A percentile compares a stretch with the other conserved stretches of the same genome.
Evolutionary conservation across 75 land plant genomes (phyloP).

Genomic region (Isoetes taiwanensis): DNA sequence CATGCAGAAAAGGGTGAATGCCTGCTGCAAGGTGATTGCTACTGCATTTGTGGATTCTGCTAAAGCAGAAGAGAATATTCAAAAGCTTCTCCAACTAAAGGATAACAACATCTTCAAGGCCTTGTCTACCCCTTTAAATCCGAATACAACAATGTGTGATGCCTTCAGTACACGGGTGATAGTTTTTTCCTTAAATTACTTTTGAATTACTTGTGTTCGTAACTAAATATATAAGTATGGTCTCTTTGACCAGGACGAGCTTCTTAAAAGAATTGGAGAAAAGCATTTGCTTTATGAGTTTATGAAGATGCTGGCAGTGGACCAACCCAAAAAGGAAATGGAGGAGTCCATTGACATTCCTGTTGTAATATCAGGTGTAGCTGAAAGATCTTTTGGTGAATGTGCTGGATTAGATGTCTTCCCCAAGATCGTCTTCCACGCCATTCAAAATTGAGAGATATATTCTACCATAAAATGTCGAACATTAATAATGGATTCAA

Average conservation of each 20-base stretch:
- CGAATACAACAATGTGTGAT: slow-evolving; percentile 24
- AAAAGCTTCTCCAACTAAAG: slow-evolving; percentile 61
- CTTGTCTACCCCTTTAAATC: slow-evolving; percentile 32
- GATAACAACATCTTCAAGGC: slow-evolving; percentile 54
- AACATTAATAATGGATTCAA: too few relatives aligned
- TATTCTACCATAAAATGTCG: too few relatives aligned
- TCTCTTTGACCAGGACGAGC: slow-evolving; percentile 71
- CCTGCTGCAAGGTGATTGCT: slow-evolving; percentile 42
- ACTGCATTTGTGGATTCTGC: slow-evolving; percentile 44
- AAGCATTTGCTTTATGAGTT: slow-evolving; percentile 59
- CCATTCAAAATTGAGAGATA: too few relatives aligned
- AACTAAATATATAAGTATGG: too few relatives aligned
- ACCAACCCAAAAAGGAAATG: too few relatives aligned
- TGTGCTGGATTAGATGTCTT: too few relatives aligned
- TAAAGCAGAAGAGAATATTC: slow-evolving; percentile 65
- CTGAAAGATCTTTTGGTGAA: too few relatives aligned
- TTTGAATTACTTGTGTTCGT: not conserved
- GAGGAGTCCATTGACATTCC: too few relatives aligned
- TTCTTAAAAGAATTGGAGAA: slow-evolving; percentile 48
- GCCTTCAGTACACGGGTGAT: slow-evolving; percentile 20
- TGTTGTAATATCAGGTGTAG: too few relatives aligned
- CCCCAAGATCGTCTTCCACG: too few relatives aligned
- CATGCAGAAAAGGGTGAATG: slow-evolving; percentile 24
- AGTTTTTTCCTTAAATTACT: slow-evolving; percentile 27
- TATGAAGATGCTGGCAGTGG: slow-evolving; percentile 43